These are phyloP conservation scores for Sicyos baderoa DNA, from an alignment of 306 rosid genomes.

Conservation along the genomic window DNA sequence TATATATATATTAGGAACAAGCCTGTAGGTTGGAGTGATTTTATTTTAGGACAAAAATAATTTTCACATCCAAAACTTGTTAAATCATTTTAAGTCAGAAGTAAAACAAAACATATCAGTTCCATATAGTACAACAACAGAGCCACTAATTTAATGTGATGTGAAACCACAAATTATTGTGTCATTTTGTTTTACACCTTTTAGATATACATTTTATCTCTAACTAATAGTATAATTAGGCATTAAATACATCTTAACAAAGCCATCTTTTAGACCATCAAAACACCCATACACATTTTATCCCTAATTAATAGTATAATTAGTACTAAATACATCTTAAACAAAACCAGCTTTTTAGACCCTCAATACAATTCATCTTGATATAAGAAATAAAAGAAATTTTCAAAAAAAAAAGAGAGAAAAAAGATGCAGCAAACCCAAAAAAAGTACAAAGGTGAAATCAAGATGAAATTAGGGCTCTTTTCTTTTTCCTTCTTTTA, in stretches of 20 bases:
- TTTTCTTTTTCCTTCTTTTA: background rate
- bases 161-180: constrained; percentile 2
- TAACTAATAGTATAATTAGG: background rate
- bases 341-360: background rate
- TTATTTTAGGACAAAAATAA: too few relatives aligned
- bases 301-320: background rate
- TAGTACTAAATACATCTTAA: background rate
- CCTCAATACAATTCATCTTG: background rate
- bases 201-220: background rate
- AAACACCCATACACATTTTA: background rate
- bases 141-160: background rate
- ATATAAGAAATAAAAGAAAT: background rate
- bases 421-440: background rate
- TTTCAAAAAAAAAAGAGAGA: too few relatives aligned
- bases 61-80: too few relatives aligned
- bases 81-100: too few relatives aligned
- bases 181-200: background rate
- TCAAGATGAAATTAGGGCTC: constrained; percentile 10
- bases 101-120: background rate
- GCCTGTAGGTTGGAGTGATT: too few relatives aligned
- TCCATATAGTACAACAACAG: background rate
- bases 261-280: background rate
- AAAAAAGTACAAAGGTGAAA: background rate
- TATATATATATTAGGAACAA: too few relatives aligned
- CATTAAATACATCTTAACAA: background rate